Conservation (phyloP, 805 yeast species). For the Saturnispora diversa region DNA sequence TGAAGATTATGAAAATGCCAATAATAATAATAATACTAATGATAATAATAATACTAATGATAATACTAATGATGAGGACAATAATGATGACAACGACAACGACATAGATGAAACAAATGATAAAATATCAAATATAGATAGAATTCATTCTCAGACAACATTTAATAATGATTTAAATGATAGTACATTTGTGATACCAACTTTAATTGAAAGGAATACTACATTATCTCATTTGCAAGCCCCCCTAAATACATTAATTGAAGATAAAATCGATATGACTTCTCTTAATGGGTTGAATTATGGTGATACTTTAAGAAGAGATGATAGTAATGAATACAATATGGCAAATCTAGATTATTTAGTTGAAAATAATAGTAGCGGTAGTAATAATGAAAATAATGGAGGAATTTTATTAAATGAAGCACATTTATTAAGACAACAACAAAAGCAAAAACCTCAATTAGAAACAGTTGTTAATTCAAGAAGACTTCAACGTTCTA, state of each 20-base stretch:
- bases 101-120: background rate
- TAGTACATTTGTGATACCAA: slow-evolving; percentile 2
- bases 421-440: slow-evolving; percentile 1
- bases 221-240: slow-evolving; percentile 4
- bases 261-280: slow-evolving; percentile 6
- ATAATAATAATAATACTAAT: too few species aligned
- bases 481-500: slow-evolving; percentile 32
- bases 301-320: background rate
- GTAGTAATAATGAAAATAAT: background rate
- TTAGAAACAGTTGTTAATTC: slow-evolving; percentile 9
- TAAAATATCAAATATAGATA: background rate
- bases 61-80: background rate
- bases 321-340: too few species aligned
- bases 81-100: background rate
- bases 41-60: too few species aligned
- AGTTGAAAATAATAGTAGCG: slow-evolving; percentile 1
- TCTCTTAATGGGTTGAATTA: slow-evolving; percentile 5
- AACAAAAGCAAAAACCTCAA: slow-evolving; percentile 7
- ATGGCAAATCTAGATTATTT: slow-evolving; percentile 6
- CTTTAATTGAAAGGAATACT: slow-evolving; percentile 1
- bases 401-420: background rate
- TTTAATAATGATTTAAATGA: background rate
- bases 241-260: slow-evolving; percentile 11
- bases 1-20: too few species aligned
- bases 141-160: background rate